A percentile compares a stretch with the other conserved stretches of the same genome.
Evolutionary conservation across 2,329 filamentous ascomycete genomes (phyloP).

Genomic region (Chaetomiaceae sp.): DNA sequence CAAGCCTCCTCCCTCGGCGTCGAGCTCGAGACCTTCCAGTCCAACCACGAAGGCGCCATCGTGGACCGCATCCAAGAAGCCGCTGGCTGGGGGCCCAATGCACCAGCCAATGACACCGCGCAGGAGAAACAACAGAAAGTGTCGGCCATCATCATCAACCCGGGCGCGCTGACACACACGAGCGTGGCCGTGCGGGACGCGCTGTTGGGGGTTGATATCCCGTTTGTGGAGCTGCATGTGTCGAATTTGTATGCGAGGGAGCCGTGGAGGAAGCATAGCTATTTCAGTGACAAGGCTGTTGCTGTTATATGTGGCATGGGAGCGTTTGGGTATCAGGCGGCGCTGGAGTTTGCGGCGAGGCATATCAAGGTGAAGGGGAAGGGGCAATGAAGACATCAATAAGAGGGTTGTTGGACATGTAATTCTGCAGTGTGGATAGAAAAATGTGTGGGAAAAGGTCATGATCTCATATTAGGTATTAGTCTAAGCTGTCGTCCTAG

Average conservation of each 20-base stretch:
- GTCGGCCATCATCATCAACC: conserved; percentile 71
- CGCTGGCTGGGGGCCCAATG: conserved; percentile 34
- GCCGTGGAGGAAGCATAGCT: conserved; percentile 63
- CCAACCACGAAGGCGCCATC: conserved; percentile 72
- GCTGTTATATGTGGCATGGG: conserved; percentile 70
- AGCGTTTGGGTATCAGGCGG: conserved; percentile 56
- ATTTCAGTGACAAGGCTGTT: conserved; percentile 69
- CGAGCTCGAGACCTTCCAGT: conserved; percentile 61
- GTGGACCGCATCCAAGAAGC: conserved; percentile 70
- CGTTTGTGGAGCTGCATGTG: conserved; percentile 75
- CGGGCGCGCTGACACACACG: conserved; percentile 71
- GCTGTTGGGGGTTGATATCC: conserved; percentile 61
- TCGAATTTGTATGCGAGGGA: conserved; percentile 71
- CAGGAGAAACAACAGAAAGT: conserved; percentile 32
- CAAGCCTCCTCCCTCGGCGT: conserved; percentile 47
- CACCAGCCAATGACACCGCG: background rate
- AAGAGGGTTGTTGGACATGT: too few species aligned
- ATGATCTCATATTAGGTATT: background rate
- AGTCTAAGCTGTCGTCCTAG: background rate
- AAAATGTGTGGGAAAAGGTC: background rate
- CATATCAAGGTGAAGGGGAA: conserved; percentile 40
- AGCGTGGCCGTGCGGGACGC: conserved; percentile 74
- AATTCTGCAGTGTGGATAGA: too few species aligned
- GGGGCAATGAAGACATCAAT: background rate
- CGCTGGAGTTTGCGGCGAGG: conserved; percentile 50